These are phyloP conservation scores for Rhizophora mangle DNA, from an alignment of 345 rosid genomes.

Conservation along the genomic window DNA sequence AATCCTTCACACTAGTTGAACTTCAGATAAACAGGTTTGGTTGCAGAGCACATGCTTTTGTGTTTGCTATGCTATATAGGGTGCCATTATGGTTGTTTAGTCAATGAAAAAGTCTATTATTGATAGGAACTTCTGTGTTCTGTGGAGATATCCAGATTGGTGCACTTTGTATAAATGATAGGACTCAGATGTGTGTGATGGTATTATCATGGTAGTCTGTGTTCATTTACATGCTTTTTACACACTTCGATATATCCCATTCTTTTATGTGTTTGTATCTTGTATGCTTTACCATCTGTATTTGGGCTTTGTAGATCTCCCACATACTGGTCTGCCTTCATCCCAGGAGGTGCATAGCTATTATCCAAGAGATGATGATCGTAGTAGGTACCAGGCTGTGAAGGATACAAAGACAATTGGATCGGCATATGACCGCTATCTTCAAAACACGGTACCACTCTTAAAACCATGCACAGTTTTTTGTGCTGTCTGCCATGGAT, in stretches of 20 bases:
- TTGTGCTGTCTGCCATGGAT: background rate
- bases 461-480: background rate
- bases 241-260: too few relatives aligned
- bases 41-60: background rate
- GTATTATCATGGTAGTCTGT: too few relatives aligned
- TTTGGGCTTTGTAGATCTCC: conserved; percentile 31
- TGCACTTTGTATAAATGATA: too few relatives aligned
- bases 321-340: conserved; percentile 41
- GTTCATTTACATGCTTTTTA: background rate
- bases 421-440: conserved; percentile 78
- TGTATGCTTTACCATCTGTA: background rate
- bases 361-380: conserved; percentile 59
- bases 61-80: background rate
- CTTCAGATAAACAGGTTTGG: background rate
- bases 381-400: conserved; percentile 36
- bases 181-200: too few relatives aligned
- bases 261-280: background rate
- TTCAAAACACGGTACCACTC: conserved; percentile 50
- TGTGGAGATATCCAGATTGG: too few relatives aligned
- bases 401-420: conserved; percentile 71
- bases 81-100: background rate
- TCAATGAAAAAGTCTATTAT: too few relatives aligned
- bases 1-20: background rate
- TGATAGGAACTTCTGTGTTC: too few relatives aligned
- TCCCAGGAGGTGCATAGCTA: conserved; percentile 50